Conservation (phyloP, 1,139 yeast species). For the Magnusiomyces sp. region DNA sequence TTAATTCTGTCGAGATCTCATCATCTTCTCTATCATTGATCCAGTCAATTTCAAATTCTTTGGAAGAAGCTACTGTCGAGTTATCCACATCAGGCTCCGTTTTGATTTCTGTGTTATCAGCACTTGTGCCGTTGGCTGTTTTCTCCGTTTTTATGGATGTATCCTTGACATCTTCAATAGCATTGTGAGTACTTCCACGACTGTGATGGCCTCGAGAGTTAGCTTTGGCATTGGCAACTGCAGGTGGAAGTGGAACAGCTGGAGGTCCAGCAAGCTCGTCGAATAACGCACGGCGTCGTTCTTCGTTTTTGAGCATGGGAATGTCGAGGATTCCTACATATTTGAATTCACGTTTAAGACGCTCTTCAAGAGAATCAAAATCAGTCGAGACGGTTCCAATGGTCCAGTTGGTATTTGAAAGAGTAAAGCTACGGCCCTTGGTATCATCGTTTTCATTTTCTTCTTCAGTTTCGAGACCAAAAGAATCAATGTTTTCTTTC, state of each 20-base stretch:
- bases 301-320: slow-evolving; percentile 29
- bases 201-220: neutral
- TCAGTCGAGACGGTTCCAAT: slow-evolving; percentile 46
- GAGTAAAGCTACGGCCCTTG: slow-evolving; percentile 11
- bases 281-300: slow-evolving; percentile 29
- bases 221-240: neutral
- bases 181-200: neutral
- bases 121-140: neutral
- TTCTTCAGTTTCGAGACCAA: slow-evolving; percentile 2
- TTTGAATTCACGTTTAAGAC: slow-evolving; percentile 77
- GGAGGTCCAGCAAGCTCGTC: slow-evolving; percentile 10
- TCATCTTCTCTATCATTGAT: slow-evolving; percentile 80
- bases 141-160: too few relatives aligned
- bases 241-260: neutral
- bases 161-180: neutral
- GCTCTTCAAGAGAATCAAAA: slow-evolving; percentile 74
- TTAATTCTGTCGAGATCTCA: slow-evolving; percentile 79
- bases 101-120: slow-evolving; percentile 16
- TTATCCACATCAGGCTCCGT: too few relatives aligned
- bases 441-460: slow-evolving; percentile 9
- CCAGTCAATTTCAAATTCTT: slow-evolving; percentile 58
- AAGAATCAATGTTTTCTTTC: slow-evolving; percentile 14
- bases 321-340: slow-evolving; percentile 80
- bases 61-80: too few relatives aligned
- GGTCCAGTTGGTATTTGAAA: slow-evolving; percentile 34